Evolutionary conservation across 805 yeast genomes (phyloP).

Genomic region (Candida stauntonica): DNA sequence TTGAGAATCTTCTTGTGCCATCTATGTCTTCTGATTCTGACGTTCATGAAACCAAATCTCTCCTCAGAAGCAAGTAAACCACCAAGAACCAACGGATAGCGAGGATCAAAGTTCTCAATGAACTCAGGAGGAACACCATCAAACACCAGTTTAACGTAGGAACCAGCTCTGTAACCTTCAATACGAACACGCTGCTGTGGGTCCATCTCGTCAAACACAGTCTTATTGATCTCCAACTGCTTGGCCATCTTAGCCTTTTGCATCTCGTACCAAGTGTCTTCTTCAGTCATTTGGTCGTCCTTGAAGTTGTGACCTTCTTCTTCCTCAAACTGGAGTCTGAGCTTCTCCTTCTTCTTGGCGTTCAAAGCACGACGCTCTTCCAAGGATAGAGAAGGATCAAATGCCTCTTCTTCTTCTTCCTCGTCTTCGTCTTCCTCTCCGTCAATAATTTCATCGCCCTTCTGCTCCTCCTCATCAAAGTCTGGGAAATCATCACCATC

Average conservation of each 20-base stretch:
- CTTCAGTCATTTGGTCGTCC: slow-evolving; percentile 78
- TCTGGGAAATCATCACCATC: slow-evolving; percentile 47
- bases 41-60: slow-evolving; percentile 88
- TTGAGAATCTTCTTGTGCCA: slow-evolving; percentile 97
- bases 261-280: slow-evolving; percentile 96
- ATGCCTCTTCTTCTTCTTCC: slow-evolving; percentile 34
- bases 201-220: slow-evolving; percentile 71
- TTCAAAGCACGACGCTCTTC: slow-evolving; percentile 76
- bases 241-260: slow-evolving; percentile 97
- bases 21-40: slow-evolving; percentile 93
- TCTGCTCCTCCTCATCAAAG: slow-evolving; percentile 47
- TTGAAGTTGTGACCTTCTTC: slow-evolving; percentile 71
- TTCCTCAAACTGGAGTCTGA: slow-evolving; percentile 85
- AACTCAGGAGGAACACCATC: slow-evolving; percentile 86
- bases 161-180: slow-evolving; percentile 92
- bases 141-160: slow-evolving; percentile 87
- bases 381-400: slow-evolving; percentile 41
- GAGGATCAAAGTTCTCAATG: slow-evolving; percentile 79
- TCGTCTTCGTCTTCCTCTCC: slow-evolving; percentile 36
- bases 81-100: slow-evolving; percentile 82
- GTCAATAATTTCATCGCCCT: slow-evolving; percentile 40
- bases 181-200: slow-evolving; percentile 69
- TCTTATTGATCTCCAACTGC: slow-evolving; percentile 88
- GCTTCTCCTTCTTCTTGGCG: slow-evolving; percentile 84
- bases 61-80: slow-evolving; percentile 89